Evolutionary conservation across 2,329 filamentous ascomycete species (phyloP).

Genomic region (Ceratocystis cubensis): DNA sequence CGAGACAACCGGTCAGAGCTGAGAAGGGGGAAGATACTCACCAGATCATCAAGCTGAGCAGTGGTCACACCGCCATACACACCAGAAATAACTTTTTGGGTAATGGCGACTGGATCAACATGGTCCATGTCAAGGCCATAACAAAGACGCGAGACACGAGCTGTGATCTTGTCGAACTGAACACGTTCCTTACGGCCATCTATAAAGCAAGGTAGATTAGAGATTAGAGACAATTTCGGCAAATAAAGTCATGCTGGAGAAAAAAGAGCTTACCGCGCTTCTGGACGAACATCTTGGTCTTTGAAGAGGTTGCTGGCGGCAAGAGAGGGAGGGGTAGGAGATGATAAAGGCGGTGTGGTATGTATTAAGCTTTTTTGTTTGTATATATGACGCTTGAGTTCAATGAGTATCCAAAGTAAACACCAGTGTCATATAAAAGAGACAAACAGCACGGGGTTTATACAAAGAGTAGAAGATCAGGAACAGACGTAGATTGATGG

Average conservation of each 20-base stretch:
- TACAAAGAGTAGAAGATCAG: too few relatives aligned
- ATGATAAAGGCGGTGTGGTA: not conserved
- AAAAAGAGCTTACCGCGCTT: constrained; percentile 44
- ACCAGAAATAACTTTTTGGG: constrained; percentile 97
- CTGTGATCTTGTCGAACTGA: constrained; percentile 99
- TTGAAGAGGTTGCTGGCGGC: constrained; percentile 21
- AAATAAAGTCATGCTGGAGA: not conserved
- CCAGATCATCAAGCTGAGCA: constrained; percentile 88
- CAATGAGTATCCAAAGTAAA: too few relatives aligned
- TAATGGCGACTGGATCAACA: constrained; percentile 95
- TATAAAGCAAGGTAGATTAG: constrained; percentile 31
- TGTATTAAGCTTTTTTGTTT: too few relatives aligned
- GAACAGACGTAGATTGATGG: constrained; percentile 20
- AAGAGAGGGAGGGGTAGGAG: constrained; percentile 19
- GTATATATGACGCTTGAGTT: too few relatives aligned
- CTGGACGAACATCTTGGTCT: constrained; percentile 46
- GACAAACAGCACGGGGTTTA: too few relatives aligned
- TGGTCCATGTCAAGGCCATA: constrained; percentile 91
- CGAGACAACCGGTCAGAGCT: not conserved
- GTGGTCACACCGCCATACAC: constrained; percentile 98
- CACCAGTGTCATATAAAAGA: too few relatives aligned
- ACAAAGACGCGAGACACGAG: constrained; percentile 91
- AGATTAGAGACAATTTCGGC: constrained; percentile 7
- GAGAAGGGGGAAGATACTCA: constrained; percentile 38
- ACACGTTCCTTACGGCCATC: constrained; percentile 99